These are phyloP conservation scores for Pythium myriotylum DNA, from an alignment of 352 stramenopile genomes.

Conservation along the genomic window DNA sequence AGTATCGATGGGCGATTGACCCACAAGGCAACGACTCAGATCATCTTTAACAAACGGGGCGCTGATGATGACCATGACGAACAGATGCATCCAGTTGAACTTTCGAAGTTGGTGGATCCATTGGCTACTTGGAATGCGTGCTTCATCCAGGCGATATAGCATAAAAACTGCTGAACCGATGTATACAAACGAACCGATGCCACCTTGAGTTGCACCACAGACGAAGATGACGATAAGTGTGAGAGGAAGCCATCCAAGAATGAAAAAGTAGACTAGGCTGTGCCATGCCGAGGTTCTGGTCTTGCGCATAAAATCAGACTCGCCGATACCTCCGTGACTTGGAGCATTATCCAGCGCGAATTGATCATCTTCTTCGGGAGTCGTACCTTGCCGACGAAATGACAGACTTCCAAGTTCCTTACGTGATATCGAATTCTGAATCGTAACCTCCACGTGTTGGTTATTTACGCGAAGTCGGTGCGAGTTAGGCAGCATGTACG, in stretches of 20 bases:
- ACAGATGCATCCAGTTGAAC: slow-evolving; percentile 84
- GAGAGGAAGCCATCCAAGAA: slow-evolving; percentile 67
- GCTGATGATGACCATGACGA: slow-evolving; percentile 76
- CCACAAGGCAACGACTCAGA: slow-evolving; percentile 55
- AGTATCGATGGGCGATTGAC: slow-evolving; percentile 16
- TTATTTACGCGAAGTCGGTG: slow-evolving; percentile 33
- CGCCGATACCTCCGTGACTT: slow-evolving; percentile 4
- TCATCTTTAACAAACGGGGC: slow-evolving; percentile 58
- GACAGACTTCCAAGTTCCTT: not conserved
- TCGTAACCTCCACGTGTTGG: slow-evolving; percentile 33
- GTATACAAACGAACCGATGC: slow-evolving; percentile 75
- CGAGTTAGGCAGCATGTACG: slow-evolving; percentile 73
- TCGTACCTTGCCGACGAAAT: not conserved
- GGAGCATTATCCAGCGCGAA: slow-evolving; percentile 5
- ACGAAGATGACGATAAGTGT: slow-evolving; percentile 76
- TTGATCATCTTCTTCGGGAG: slow-evolving; percentile 5
- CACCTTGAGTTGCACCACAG: slow-evolving; percentile 67
- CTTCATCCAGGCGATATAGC: slow-evolving; percentile 78
- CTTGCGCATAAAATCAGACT: slow-evolving; percentile 57
- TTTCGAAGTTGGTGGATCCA: slow-evolving; percentile 81
- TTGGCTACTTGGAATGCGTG: slow-evolving; percentile 47
- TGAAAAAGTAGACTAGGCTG: slow-evolving; percentile 64
- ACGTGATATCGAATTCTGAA: slow-evolving; percentile 22
- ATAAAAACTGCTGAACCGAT: slow-evolving; percentile 70
- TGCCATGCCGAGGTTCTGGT: slow-evolving; percentile 73